These are phyloP conservation scores for Aspergillus cejpii DNA, from an alignment of 2,329 filamentous ascomycete species.

Conservation along the genomic window DNA sequence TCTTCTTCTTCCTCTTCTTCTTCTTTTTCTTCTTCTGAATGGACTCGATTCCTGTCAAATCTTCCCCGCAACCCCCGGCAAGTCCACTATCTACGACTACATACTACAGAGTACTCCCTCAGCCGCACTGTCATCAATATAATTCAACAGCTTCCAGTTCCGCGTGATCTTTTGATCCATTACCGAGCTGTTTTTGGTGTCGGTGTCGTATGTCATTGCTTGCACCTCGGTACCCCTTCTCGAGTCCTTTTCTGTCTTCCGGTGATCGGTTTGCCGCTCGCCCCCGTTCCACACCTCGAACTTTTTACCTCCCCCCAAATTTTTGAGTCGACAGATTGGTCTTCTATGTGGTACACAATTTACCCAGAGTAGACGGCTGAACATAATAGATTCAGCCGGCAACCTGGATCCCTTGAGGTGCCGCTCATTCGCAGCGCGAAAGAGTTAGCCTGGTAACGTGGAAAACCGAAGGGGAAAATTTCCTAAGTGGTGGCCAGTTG, in stretches of 20 bases:
- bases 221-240: not conserved
- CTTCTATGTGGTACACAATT: conserved; percentile 2
- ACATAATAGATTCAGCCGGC: conserved; percentile 2
- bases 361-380: conserved; percentile 8
- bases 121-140: not conserved
- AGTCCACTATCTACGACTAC: not conserved
- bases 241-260: not conserved
- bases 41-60: not conserved
- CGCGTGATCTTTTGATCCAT: not conserved
- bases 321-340: conserved; percentile 4
- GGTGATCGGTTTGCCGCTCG: not conserved
- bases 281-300: not conserved
- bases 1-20: not conserved
- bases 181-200: not conserved
- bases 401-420: conserved; percentile 13
- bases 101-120: not conserved
- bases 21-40: not conserved
- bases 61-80: conserved; percentile 11
- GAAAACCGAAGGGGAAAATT: not conserved
- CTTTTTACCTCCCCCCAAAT: too few species aligned
- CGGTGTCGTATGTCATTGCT: not conserved
- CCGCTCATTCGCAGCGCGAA: conserved; percentile 8
- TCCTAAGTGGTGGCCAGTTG: not conserved
- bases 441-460: not conserved
- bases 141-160: not conserved